These are phyloP conservation scores for Apiosordaria backusii DNA, from an alignment of 495 filamentous ascomycete species.

Conservation along the genomic window DNA sequence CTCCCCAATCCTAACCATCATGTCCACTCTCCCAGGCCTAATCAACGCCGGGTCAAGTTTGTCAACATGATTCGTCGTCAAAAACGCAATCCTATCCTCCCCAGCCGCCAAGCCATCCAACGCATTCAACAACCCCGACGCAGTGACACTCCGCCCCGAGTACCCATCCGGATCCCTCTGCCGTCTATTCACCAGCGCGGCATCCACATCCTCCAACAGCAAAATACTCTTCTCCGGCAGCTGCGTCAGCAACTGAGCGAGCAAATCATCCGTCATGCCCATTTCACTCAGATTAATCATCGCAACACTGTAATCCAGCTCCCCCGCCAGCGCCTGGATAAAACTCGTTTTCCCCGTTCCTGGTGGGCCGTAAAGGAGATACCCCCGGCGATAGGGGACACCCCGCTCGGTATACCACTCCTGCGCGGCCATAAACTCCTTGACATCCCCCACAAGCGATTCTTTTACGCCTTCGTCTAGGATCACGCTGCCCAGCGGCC, in stretches of 20 bases:
- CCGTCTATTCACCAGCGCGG: slow-evolving; percentile 79
- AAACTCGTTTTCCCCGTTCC: slow-evolving; percentile 96
- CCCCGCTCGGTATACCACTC: slow-evolving; percentile 93
- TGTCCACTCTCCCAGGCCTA: slow-evolving; percentile 86
- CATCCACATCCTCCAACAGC: slow-evolving; percentile 91
- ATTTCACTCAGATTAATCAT: slow-evolving; percentile 91
- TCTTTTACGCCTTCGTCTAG: slow-evolving; percentile 84
- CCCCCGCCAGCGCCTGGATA: slow-evolving; percentile 89
- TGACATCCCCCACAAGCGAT: slow-evolving; percentile 75
- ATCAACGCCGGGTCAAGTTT: slow-evolving; percentile 85
- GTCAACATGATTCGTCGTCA: slow-evolving; percentile 93
- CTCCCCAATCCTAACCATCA: slow-evolving; percentile 86
- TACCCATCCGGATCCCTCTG: slow-evolving; percentile 82
- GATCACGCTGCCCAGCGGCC: slow-evolving; percentile 83
- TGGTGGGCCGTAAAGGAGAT: slow-evolving; percentile 89
- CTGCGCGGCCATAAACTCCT: slow-evolving; percentile 72
- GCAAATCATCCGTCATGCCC: slow-evolving; percentile 86
- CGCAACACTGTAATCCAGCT: slow-evolving; percentile 90
- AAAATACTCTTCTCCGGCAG: slow-evolving; percentile 82
- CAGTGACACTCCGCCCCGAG: slow-evolving; percentile 84
- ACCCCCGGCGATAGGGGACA: slow-evolving; percentile 91
- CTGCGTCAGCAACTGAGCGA: slow-evolving; percentile 84
- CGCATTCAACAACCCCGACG: slow-evolving; percentile 90
- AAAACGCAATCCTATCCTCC: slow-evolving; percentile 87
- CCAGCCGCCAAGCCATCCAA: slow-evolving; percentile 93